phyloP scores from a whole-genome alignment of 1,139 yeast species.

The Taphrina flavorubra region DNA sequence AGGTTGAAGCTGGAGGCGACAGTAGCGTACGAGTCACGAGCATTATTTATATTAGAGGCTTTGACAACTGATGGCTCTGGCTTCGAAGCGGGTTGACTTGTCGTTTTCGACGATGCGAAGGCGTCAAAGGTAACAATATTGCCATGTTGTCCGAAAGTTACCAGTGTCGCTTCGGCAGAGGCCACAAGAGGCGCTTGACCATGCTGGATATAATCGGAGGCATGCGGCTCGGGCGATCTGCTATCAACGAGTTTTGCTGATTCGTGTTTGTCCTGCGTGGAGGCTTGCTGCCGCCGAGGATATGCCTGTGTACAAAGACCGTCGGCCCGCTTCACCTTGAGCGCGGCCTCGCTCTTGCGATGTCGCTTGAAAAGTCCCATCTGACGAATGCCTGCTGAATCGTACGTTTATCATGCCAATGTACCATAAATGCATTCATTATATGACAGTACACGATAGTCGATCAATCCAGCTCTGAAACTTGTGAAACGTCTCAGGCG shows the following conservation, averaged over 20 bases:
- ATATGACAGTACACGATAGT: no score
- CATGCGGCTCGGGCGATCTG: background rate
- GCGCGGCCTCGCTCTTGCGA: background rate
- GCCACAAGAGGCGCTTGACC: background rate
- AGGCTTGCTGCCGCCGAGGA: constrained; percentile 2
- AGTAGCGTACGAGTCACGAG: background rate
- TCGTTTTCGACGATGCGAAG: background rate
- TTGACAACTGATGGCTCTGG: background rate
- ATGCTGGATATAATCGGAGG: background rate
- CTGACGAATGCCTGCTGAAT: no score
- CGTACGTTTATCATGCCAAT: no score
- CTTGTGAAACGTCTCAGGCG: constrained; percentile 5
- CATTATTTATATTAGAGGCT: background rate
- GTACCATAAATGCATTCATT: no score
- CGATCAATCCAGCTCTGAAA: constrained; percentile 1
- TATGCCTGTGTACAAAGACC: constrained; percentile 3
- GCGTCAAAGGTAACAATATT: constrained; percentile 11
- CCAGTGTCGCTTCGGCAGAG: background rate
- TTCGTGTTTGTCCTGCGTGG: background rate
- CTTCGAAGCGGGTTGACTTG: background rate
- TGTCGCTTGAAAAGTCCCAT: background rate
- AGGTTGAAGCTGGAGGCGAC: constrained; percentile 3
- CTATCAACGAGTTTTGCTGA: background rate
- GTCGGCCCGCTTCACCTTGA: background rate
- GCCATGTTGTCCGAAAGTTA: constrained; percentile 4